phyloP scores from a whole-genome alignment of 2,329 filamentous ascomycete species.

The Neofusicoccum laricinum region DNA sequence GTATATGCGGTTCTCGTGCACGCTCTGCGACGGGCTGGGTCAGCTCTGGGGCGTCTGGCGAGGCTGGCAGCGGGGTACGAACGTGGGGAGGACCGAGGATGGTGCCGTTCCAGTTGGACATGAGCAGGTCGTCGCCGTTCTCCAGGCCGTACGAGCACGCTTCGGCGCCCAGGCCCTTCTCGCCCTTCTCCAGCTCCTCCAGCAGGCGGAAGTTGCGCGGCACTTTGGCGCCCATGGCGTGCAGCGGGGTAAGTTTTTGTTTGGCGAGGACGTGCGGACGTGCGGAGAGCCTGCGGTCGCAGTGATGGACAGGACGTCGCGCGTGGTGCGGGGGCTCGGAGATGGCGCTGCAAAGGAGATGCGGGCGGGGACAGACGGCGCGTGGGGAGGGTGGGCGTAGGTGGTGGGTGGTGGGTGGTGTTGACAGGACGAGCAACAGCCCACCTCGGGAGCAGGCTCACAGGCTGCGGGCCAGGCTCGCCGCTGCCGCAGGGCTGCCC shows the following conservation, averaged over 20 bases:
- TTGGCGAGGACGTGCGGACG: neutral
- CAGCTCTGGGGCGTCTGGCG: neutral
- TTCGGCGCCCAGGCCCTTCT: slow-evolving; percentile 97
- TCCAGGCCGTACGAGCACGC: slow-evolving; percentile 96
- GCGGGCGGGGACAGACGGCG: neutral
- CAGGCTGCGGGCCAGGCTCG: neutral
- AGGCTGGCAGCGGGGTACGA: slow-evolving; percentile 40
- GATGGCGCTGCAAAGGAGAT: neutral
- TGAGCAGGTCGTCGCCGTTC: slow-evolving; percentile 88
- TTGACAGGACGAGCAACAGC: neutral
- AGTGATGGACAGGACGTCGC: neutral
- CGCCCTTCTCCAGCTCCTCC: slow-evolving; percentile 97
- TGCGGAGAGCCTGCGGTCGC: neutral
- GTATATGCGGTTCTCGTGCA: slow-evolving; percentile 98
- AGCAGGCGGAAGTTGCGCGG: slow-evolving; percentile 95
- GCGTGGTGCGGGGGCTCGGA: neutral
- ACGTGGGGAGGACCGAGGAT: slow-evolving; percentile 96
- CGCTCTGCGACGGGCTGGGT: slow-evolving; percentile 58
- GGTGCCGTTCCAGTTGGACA: slow-evolving; percentile 98
- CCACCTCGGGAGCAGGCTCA: slow-evolving; percentile 2
- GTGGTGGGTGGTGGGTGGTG: neutral
- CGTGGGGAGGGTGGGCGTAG: neutral
- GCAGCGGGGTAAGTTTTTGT: neutral
- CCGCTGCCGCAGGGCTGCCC: neutral
- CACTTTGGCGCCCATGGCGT: slow-evolving; percentile 66